These are phyloP conservation scores for Eragrostis nindensis DNA, from an alignment of 176 grass and related monocot genomes.

Conservation along the genomic window DNA sequence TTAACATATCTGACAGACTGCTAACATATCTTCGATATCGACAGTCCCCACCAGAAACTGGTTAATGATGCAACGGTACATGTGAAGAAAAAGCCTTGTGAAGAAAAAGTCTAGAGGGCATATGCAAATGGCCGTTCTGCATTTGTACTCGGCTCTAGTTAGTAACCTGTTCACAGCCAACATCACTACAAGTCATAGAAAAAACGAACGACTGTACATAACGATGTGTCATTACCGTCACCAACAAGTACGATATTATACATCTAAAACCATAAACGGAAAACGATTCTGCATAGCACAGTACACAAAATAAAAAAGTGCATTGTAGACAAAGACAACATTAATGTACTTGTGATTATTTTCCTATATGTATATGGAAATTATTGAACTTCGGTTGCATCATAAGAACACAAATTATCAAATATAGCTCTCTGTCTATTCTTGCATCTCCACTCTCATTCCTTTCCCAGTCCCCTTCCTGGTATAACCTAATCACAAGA, in stretches of 20 bases:
- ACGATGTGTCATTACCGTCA: background rate
- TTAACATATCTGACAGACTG: background rate
- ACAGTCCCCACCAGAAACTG: constrained; percentile 16
- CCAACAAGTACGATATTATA: constrained; percentile 3
- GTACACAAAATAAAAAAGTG: background rate
- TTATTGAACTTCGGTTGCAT: background rate
- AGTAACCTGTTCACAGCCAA: constrained; percentile 36
- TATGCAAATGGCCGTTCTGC: constrained; percentile 40
- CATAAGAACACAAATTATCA: constrained; percentile 16
- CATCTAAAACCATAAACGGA: background rate
- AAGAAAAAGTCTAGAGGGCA: constrained; percentile 23
- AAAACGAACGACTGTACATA: constrained; percentile 14
- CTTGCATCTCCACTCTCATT: background rate
- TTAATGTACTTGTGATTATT: background rate
- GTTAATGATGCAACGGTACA: constrained; percentile 30
- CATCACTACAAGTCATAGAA: constrained; percentile 30
- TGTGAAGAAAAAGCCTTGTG: constrained; percentile 27
- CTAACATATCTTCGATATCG: constrained; percentile 16
- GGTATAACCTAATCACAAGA: constrained; percentile 27
- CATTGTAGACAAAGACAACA: background rate
- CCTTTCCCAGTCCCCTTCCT: background rate
- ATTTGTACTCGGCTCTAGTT: constrained; percentile 36
- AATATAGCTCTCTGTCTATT: background rate
- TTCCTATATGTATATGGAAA: background rate
- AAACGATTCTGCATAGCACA: background rate